Evolutionary conservation across 352 stramenopile species (phyloP).

Genomic region (Phytopythium cucurbitacearum): DNA sequence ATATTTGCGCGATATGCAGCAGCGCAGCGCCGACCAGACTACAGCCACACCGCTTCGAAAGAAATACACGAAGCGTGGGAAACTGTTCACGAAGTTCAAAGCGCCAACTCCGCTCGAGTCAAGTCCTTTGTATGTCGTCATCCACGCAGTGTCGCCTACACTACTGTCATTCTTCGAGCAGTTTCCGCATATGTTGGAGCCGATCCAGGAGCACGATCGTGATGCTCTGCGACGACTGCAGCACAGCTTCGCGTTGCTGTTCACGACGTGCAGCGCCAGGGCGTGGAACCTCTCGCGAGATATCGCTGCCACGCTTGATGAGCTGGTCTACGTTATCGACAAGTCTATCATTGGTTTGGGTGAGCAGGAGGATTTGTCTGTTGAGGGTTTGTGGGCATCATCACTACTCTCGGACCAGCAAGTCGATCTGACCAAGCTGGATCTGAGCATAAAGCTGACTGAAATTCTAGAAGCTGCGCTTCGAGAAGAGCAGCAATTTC

Average conservation of each 20-base stretch:
- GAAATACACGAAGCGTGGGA: conserved; percentile 30
- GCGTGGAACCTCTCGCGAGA: conserved; percentile 31
- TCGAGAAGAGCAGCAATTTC: conserved; percentile 2
- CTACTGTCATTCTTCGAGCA: conserved; percentile 51
- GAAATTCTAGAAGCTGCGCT: conserved; percentile 22
- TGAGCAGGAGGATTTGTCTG: conserved; percentile 5
- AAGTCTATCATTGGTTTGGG: conserved; percentile 10
- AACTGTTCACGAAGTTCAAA: conserved; percentile 13
- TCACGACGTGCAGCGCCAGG: conserved; percentile 21
- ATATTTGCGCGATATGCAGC: conserved; percentile 33
- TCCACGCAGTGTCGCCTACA: conserved; percentile 38
- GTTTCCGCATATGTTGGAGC: conserved; percentile 42
- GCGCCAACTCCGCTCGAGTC: conserved; percentile 29
- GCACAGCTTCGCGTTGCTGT: conserved; percentile 25
- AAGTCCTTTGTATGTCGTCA: conserved; percentile 27
- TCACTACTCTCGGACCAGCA: conserved; percentile 18
- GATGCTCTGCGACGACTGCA: conserved; percentile 15
- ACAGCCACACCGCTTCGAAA: conserved; percentile 42
- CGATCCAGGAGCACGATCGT: conserved; percentile 14
- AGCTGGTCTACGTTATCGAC: conserved; percentile 44
- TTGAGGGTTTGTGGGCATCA: conserved; percentile 19
- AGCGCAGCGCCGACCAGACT: conserved; percentile 42
- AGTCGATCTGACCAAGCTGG: conserved; percentile 20
- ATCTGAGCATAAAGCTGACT: conserved; percentile 13
- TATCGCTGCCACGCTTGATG: conserved; percentile 24